phyloP scores from a whole-genome alignment of 1,284 basidiomycete species.

The Ganoderma meredithae region DNA sequence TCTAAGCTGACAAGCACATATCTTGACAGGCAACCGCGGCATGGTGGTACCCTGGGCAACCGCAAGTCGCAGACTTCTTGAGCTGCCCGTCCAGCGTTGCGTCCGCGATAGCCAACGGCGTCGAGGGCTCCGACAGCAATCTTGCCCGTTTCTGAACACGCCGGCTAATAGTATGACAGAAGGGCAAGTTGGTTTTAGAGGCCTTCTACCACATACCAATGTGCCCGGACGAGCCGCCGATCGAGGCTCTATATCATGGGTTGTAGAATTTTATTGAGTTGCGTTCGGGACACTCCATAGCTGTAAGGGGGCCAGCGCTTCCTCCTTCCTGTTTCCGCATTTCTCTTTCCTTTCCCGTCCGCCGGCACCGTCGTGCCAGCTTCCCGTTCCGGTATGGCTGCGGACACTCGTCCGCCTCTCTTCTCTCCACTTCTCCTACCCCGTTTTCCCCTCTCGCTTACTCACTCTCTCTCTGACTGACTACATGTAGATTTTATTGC shows the following conservation, averaged over 20 bases:
- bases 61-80: slow-evolving; percentile 33
- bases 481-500: too few relatives aligned
- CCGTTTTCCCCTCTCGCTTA: too few relatives aligned
- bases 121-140: neutral
- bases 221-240: neutral
- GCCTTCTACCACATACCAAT: neutral
- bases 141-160: neutral
- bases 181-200: neutral
- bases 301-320: too few relatives aligned
- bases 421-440: too few relatives aligned
- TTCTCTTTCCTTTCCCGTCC: too few relatives aligned
- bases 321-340: too few relatives aligned
- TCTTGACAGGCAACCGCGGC: slow-evolving; percentile 51
- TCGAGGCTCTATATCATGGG: neutral
- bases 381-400: too few relatives aligned
- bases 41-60: slow-evolving; percentile 46
- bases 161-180: neutral
- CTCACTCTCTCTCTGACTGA: too few relatives aligned
- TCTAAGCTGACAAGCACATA: neutral
- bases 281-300: too few relatives aligned
- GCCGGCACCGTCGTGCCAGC: too few relatives aligned
- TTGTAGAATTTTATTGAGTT: neutral
- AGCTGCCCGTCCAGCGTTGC: slow-evolving; percentile 14
- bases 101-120: neutral
- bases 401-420: too few relatives aligned